Percentiles rank a stretch among this genome's conserved stretches.
These are phyloP conservation scores for Kodamaea derodonti DNA, from an alignment of 1,139 yeast genomes.

Conservation along the genomic window DNA sequence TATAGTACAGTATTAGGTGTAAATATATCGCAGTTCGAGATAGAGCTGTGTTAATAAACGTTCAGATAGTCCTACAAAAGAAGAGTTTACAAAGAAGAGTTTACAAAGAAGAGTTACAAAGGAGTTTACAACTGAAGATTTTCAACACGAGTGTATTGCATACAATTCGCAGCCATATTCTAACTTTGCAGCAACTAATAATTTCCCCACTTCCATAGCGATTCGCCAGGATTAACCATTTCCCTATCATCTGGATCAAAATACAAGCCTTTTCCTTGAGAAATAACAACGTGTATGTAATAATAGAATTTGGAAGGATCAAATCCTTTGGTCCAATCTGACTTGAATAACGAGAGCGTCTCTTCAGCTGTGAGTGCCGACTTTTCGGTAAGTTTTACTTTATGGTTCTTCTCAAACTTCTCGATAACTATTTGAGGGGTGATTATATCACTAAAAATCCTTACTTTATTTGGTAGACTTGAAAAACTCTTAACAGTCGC, in stretches of 20 bases:
- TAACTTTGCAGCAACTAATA: too few species aligned
- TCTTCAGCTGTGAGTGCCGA: conserved; percentile 26
- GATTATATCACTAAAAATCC: conserved; percentile 39
- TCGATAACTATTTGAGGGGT: conserved; percentile 37
- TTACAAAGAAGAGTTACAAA: too few species aligned
- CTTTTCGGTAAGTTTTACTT: conserved; percentile 30
- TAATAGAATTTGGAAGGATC: conserved; percentile 19
- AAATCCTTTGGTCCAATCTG: conserved; percentile 27
- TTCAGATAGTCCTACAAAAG: too few species aligned
- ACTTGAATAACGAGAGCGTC: conserved; percentile 27
- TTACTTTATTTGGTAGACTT: conserved; percentile 42
- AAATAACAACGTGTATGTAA: conserved; percentile 29
- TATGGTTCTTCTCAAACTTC: conserved; percentile 38
- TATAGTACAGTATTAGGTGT: too few species aligned
- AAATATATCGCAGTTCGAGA: too few species aligned
- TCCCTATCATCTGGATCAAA: conserved; percentile 39
- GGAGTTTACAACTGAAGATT: too few species aligned
- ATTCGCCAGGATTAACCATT: conserved; percentile 51
- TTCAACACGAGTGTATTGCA: too few species aligned
- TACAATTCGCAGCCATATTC: too few species aligned
- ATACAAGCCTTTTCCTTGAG: conserved; percentile 26
- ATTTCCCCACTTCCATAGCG: conserved; percentile 53
- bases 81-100: too few species aligned
- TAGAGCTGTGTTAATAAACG: too few species aligned
- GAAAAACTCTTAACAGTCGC: conserved; percentile 32